Conservation (phyloP, 2,329 filamentous ascomycete species). For the Aspergillus udagawae region DNA sequence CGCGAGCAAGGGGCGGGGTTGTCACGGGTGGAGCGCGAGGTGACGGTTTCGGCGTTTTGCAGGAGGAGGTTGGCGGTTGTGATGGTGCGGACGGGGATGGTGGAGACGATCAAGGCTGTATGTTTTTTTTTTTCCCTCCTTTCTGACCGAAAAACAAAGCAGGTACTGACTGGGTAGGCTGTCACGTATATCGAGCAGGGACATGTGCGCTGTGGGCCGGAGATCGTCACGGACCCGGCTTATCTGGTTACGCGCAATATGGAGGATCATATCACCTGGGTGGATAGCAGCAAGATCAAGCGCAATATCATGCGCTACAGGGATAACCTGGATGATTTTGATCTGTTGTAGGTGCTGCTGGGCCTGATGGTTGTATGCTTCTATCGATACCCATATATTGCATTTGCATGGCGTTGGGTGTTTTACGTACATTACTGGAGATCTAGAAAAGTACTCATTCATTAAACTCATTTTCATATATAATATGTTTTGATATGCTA, state of each 20-base stretch:
- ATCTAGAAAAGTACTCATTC: neutral
- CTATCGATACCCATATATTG: slow-evolving; percentile 10
- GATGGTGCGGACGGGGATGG: slow-evolving; percentile 88
- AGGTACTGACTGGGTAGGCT: slow-evolving; percentile 29
- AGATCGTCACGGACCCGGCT: slow-evolving; percentile 84
- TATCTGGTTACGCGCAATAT: slow-evolving; percentile 84
- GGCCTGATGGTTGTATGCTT: neutral
- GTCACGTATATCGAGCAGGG: slow-evolving; percentile 86
- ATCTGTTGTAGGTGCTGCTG: slow-evolving; percentile 66
- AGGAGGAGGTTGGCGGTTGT: slow-evolving; percentile 79
- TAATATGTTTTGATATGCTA: neutral
- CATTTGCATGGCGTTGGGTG: slow-evolving; percentile 10
- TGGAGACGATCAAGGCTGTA: slow-evolving; percentile 79
- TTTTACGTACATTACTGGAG: neutral
- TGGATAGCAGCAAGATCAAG: slow-evolving; percentile 95
- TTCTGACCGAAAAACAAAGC: slow-evolving; percentile 1
- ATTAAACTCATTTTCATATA: neutral
- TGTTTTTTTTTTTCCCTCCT: slow-evolving; percentile 18
- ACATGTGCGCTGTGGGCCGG: slow-evolving; percentile 85
- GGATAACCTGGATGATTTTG: slow-evolving; percentile 93
- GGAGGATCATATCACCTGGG: slow-evolving; percentile 97
- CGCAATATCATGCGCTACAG: slow-evolving; percentile 91
- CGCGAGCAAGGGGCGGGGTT: slow-evolving; percentile 71
- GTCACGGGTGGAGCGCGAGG: slow-evolving; percentile 72
- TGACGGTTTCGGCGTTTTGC: slow-evolving; percentile 86